Evolutionary conservation across 1,139 yeast genomes (phyloP).

Genomic region (Nakaseomyces glabratus): DNA sequence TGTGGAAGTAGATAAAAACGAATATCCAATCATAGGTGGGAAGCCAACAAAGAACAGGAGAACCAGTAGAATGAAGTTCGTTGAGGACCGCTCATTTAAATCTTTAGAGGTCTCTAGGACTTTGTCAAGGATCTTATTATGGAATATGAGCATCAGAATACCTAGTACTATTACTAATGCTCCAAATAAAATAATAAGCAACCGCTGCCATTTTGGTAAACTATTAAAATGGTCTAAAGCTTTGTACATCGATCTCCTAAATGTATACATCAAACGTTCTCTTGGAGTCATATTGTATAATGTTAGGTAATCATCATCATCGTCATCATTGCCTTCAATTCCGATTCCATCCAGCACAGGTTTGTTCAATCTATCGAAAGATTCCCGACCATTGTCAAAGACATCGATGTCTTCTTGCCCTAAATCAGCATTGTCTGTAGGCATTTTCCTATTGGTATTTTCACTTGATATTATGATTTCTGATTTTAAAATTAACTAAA

Average conservation of each 20-base stretch:
- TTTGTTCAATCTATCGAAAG: no score
- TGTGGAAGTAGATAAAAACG: constrained; percentile 54
- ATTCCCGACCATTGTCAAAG: no score
- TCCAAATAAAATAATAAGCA: constrained; percentile 14
- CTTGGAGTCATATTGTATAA: constrained; percentile 28
- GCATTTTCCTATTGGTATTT: no score
- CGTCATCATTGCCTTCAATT: constrained; percentile 11
- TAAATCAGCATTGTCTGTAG: no score
- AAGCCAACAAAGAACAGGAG: constrained; percentile 48
- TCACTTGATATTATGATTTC: no score
- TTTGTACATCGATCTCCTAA: constrained; percentile 14
- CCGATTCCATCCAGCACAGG: constrained; percentile 2
- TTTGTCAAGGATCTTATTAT: constrained; percentile 37
- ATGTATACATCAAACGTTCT: constrained; percentile 23
- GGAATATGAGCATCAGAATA: constrained; percentile 39
- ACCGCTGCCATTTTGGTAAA: constrained; percentile 23
- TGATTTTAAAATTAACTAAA: no score
- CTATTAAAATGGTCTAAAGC: constrained; percentile 14
- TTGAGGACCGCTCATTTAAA: constrained; percentile 32
- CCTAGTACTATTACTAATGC: constrained; percentile 23
- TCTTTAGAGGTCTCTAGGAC: constrained; percentile 40
- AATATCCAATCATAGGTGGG: constrained; percentile 85
- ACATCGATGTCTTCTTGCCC: no score
- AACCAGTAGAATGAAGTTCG: constrained; percentile 46
- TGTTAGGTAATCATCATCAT: constrained; percentile 29